Evolutionary conservation across 1,139 yeast genomes (phyloP), one percentile per base, ranked within the genome.

Genomic region (Candida sp.): DNA sequence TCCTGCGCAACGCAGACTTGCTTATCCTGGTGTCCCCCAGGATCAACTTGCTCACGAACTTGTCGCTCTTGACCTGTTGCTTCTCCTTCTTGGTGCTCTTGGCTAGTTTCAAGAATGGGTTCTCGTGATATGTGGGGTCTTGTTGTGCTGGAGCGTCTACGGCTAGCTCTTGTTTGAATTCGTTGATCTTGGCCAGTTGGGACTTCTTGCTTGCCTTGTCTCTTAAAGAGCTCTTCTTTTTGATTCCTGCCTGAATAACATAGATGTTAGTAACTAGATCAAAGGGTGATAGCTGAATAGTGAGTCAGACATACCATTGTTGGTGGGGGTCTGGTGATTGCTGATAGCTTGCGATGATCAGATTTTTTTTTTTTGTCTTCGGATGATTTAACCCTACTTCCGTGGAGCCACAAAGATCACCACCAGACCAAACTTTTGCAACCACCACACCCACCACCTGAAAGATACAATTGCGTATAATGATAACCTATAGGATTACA

Each of bases 1-100:
- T 77, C 68, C 93, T 80, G 61, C 91, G 77, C 8, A 79, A 58
- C 0, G 90, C 74, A 3, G 90, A 84, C 63, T 87, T 88, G 33
- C 90, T 84, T 34, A 87, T 75, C n/a, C 72, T 72, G 8, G 75
- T 68, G 27, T 67, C 68, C 48, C 69, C 68, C 37, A 55, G 58
- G 46, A 63, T 59, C 66, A 60, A 61, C 46, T 62, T 62, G 58
- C 65, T 70, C 51, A 62, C 67, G 63, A 63, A 71, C 44, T 47
- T 67, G 49, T 59, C 69, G 56, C 67, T 66, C 62, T 68, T 75
- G 55, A 55, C 69, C 41, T 61, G 63, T 51, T 75, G 80, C 58
- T 84, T 85, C 39, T 83, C 86, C 61, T 74, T 81, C 65, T 85
- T 85, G 9, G 83, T 68, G 41, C 75, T 75, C 55, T 81, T 81